Base-by-base conservation (phyloP, 305 asterid genomes). In the Caryopteris hybrid region DNA sequence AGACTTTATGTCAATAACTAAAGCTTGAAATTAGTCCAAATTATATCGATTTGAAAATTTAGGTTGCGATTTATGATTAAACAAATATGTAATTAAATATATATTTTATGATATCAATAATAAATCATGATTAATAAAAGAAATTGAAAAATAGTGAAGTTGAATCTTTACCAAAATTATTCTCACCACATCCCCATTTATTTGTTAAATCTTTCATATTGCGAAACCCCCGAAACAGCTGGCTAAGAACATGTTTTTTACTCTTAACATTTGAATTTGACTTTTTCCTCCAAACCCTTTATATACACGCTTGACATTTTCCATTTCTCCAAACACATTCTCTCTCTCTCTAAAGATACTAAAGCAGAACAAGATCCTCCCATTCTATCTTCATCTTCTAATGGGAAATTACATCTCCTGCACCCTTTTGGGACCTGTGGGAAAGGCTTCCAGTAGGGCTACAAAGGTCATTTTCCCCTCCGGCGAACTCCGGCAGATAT, bases 401-500 rank as follows among this genome's bases (percentile, higher is more conserved):
- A 86, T 86, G 92, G 92, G 92, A 21, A 86, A 86, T 56, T 80
- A 84, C 81, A 43, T 80, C 3, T 80, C 92, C 4, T 86, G 92
- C 80, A 77, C 88, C 8, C 27, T 84, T 20, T 51, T 77, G 4
- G 80, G 65, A 0, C 84, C 74, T 1, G 45, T 13, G 16, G 72
- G 81, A 29, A 79, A 68, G 54, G 21, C 18, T 1, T 38, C 84
- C 6, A 56, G 69, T 61, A 58, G 73, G 79, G 82, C 41, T 20
- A 60, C 78, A 0, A 80, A 79, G 76, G 88, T 86, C 6, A 79
- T 86, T 46, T 82, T 80, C 66, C 90, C 93, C 54, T 75, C 78
- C 72, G 85, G 93, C 65, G 87, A 86, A 50, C 56, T 82, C 62
- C 85, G 81, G 39, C 77, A 74, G 14, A 20, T 84, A 12, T 10